A percentile compares a stretch with the other conserved stretches of the same genome.
phyloP scores from a whole-genome alignment of 495 filamentous ascomycete genomes.

The Platismatia glauca region DNA sequence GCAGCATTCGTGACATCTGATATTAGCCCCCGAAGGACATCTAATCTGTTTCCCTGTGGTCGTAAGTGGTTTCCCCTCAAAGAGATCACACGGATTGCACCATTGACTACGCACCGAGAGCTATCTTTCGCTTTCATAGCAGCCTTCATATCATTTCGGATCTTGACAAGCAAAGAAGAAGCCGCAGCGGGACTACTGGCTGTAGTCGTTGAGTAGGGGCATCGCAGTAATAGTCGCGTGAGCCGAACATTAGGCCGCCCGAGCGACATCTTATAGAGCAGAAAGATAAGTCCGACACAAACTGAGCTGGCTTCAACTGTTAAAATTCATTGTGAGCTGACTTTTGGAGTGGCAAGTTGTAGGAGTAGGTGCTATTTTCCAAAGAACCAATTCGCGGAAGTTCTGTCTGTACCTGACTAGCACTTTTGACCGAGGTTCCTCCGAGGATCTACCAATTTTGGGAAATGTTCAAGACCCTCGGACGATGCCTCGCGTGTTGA shows the following conservation, averaged over 20 bases:
- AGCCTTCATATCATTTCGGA: constrained; percentile 50
- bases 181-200: constrained; percentile 30
- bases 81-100: background rate
- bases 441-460: background rate
- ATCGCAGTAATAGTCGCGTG: constrained; percentile 16
- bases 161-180: constrained; percentile 41
- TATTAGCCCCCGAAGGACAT: constrained; percentile 52
- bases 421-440: background rate
- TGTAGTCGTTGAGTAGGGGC: constrained; percentile 23
- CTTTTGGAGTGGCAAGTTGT: background rate
- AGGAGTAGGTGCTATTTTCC: background rate
- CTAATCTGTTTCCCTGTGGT: constrained; percentile 30
- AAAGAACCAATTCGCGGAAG: too few species aligned
- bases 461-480: too few species aligned
- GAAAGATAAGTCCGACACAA: background rate
- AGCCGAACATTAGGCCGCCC: background rate
- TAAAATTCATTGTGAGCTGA: background rate
- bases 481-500: too few species aligned
- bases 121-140: constrained; percentile 56
- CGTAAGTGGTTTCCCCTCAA: constrained; percentile 8
- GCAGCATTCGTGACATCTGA: constrained; percentile 55
- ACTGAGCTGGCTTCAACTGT: background rate
- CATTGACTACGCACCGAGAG: constrained; percentile 31
- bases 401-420: too few species aligned
- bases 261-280: background rate